A percentile compares a stretch with the other conserved stretches of the same genome.
These are phyloP conservation scores for Aspergillus puulaauensis DNA, from an alignment of 2,329 filamentous ascomycete species.

Conservation along the genomic window DNA sequence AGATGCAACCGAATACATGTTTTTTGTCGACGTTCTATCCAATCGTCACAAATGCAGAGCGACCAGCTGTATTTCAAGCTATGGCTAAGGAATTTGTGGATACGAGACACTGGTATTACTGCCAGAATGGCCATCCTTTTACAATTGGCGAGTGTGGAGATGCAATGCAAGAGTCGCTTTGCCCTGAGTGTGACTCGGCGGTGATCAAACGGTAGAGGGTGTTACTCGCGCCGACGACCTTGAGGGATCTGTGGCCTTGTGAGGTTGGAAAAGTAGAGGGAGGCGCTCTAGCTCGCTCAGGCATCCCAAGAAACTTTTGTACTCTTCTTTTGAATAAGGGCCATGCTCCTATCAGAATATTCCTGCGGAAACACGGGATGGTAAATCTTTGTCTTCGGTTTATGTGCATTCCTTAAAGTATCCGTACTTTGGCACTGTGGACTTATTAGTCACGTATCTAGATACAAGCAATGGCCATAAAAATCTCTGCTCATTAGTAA, in stretches of 20 bases:
- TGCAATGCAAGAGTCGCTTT: constrained; percentile 60
- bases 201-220: constrained; percentile 53
- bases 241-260: constrained; percentile 28
- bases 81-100: constrained; percentile 52
- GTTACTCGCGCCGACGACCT: constrained; percentile 60
- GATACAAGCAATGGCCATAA: no score
- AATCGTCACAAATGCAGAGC: constrained; percentile 51
- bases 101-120: constrained; percentile 50
- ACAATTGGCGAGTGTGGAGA: constrained; percentile 65
- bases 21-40: constrained; percentile 52
- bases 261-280: background rate
- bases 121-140: constrained; percentile 47
- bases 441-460: no score
- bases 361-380: no score
- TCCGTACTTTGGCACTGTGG: no score
- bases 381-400: no score
- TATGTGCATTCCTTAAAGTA: no score
- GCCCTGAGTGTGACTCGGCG: constrained; percentile 59
- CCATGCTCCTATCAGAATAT: no score
- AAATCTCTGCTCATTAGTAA: no score
- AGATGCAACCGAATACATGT: constrained; percentile 45
- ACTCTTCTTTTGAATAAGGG: background rate
- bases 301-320: background rate
- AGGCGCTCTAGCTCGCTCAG: no score
- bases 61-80: constrained; percentile 49